Conservation (phyloP, 176 grass and related monocot genomes). For the Pharus latifolius region DNA sequence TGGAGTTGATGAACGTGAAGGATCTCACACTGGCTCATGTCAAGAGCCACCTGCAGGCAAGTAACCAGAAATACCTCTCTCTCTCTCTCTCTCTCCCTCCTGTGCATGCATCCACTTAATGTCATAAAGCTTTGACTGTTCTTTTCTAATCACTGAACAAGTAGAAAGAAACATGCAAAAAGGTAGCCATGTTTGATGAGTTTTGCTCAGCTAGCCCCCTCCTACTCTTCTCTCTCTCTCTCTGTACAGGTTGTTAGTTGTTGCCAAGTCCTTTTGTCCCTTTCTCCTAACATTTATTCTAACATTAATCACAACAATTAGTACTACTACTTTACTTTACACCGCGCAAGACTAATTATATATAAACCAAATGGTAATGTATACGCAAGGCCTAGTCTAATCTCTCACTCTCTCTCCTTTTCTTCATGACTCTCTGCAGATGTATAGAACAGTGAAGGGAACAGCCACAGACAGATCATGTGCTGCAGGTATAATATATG, state of each 20-base stretch:
- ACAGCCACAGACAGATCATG: constrained; percentile 64
- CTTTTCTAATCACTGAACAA: background rate
- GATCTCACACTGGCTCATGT: constrained; percentile 98
- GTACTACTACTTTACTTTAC: background rate
- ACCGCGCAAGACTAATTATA: background rate
- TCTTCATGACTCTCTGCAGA: constrained; percentile 48
- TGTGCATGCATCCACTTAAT: too few species aligned
- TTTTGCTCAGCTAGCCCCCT: background rate
- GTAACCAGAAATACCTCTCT: background rate
- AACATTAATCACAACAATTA: background rate
- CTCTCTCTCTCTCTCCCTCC: background rate
- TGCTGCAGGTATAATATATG: constrained; percentile 40
- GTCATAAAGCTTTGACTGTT: too few species aligned
- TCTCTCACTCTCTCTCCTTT: background rate
- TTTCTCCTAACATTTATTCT: background rate
- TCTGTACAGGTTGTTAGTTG: background rate
- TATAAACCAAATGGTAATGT: constrained; percentile 8
- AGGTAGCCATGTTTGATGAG: background rate
- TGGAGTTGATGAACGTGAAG: constrained; percentile 99
- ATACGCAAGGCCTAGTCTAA: constrained; percentile 3
- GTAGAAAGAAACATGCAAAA: constrained; percentile 9
- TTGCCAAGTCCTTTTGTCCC: constrained; percentile 9
- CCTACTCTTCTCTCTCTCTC: background rate
- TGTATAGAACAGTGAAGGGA: constrained; percentile 99
- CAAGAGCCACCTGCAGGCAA: constrained; percentile 96